These are phyloP conservation scores for Coemansia sp. DNA, from an alignment of 192 early-diverging fungal species.

Conservation along the genomic window DNA sequence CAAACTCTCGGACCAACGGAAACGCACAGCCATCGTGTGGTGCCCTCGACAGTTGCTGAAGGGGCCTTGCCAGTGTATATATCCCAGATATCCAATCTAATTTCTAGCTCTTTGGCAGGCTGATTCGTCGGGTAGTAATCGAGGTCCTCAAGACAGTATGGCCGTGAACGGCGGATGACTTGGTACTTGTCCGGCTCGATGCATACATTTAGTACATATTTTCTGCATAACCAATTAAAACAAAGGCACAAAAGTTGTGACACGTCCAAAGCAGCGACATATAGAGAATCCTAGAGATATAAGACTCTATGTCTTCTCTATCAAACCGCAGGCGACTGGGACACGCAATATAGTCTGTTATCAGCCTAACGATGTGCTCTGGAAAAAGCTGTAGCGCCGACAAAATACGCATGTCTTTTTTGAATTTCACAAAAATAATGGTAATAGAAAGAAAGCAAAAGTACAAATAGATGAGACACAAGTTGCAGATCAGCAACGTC, in stretches of 20 bases:
- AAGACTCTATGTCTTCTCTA: neutral
- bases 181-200: neutral
- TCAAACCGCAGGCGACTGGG: no score
- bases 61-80: neutral
- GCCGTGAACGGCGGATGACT: neutral
- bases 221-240: neutral
- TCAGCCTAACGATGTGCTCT: no score
- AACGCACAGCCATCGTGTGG: neutral
- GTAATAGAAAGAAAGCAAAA: no score
- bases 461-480: no score
- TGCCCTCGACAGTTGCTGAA: neutral
- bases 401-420: no score
- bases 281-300: neutral
- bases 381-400: no score
- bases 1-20: neutral
- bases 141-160: neutral
- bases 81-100: neutral
- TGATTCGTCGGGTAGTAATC: neutral
- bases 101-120: neutral
- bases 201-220: neutral
- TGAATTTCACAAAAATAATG: no score
- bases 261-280: neutral
- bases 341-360: no score
- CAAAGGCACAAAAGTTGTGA: neutral
- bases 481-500: no score